Evolutionary conservation across 2,329 filamentous ascomycete species (phyloP).

Genomic region (Nectriaceae sp.): DNA sequence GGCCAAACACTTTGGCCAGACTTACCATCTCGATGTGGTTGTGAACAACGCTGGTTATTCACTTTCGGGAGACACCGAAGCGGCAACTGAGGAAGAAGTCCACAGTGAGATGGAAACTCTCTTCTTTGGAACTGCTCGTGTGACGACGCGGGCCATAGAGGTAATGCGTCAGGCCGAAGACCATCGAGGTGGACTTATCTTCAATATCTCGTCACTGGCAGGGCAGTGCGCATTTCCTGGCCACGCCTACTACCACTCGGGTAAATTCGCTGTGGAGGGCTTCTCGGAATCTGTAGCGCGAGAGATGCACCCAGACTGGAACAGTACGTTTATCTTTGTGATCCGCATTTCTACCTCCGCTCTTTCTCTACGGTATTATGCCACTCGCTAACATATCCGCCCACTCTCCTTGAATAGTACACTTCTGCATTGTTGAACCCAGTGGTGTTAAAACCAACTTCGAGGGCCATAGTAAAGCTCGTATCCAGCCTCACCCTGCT

Average conservation of each 20-base stretch:
- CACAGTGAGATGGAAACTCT: constrained; percentile 43
- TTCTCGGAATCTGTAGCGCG: constrained; percentile 21
- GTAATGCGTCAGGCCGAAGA: constrained; percentile 39
- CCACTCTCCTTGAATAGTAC: too few relatives aligned
- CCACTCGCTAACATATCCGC: too few relatives aligned
- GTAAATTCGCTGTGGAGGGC: constrained; percentile 27
- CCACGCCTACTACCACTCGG: constrained; percentile 24
- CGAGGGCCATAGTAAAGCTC: constrained; percentile 21
- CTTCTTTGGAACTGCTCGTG: constrained; percentile 44
- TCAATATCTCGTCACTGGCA: constrained; percentile 22
- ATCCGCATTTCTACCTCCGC: too few relatives aligned
- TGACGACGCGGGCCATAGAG: constrained; percentile 39
- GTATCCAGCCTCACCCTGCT: constrained; percentile 36
- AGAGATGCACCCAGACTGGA: constrained; percentile 23
- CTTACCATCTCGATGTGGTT: constrained; percentile 31
- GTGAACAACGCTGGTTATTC: constrained; percentile 36
- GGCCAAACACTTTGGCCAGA: constrained; percentile 33
- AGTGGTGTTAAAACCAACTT: constrained; percentile 41
- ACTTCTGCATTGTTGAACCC: constrained; percentile 45
- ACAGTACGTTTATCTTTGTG: constrained; percentile 9
- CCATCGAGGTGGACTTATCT: constrained; percentile 26
- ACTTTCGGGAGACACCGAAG: constrained; percentile 31
- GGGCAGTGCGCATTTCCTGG: constrained; percentile 20
- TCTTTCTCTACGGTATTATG: too few relatives aligned
- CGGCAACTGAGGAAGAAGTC: constrained; percentile 19